Evolutionary conservation across 805 yeast species (phyloP), one percentile per base, ranked within the genome.

Genomic region (Sugiyamaella floridensis): DNA sequence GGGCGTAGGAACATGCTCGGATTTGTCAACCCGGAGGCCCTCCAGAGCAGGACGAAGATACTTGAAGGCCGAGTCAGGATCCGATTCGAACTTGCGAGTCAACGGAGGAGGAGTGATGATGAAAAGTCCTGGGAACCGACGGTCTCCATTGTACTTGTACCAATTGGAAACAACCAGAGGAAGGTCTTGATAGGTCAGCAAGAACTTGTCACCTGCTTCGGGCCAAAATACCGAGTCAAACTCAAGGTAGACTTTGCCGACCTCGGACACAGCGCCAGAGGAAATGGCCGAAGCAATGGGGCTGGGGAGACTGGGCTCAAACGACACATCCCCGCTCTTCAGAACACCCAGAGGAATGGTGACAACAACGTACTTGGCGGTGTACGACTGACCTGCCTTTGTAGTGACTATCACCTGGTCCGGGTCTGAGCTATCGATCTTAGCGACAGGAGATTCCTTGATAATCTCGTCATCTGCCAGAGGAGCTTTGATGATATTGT

Each of bases 321-420:
- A 85, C 37, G 63, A 65, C 32, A 85, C 75, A 4, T 0, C 70
- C 66, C 40, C 45, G 2, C 78, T 60, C 53, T 77, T 78, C 34
- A 89, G 69, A 2, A 86, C 76, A 37, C 90, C 85, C 56, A 85
- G 85, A 0, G 97, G 96, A 4, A 86, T 80, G 0, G 96, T 82
- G 6, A 87, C 85, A 11, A 89, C 74, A 26, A 80, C 71, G 62
- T 80, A 84, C 47, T 85, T 81, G 29, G 81, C 75, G 1, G 58
- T 56, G 40, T 72, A 66, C 1, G 56, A n/a, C 40, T 48, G 37
- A 11, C 58, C 58, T 34, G 43, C 15, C 10, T 28, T 41, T 50
- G 2, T 76, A 75, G 8, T 64, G 58, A 0, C 58, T 60, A 7
- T 44, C 42, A 49, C 53, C 12, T 11, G 37, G 16, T 34, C 20